Evolutionary conservation across 306 rosid species (phyloP).

Genomic region (Cercis canadensis): DNA sequence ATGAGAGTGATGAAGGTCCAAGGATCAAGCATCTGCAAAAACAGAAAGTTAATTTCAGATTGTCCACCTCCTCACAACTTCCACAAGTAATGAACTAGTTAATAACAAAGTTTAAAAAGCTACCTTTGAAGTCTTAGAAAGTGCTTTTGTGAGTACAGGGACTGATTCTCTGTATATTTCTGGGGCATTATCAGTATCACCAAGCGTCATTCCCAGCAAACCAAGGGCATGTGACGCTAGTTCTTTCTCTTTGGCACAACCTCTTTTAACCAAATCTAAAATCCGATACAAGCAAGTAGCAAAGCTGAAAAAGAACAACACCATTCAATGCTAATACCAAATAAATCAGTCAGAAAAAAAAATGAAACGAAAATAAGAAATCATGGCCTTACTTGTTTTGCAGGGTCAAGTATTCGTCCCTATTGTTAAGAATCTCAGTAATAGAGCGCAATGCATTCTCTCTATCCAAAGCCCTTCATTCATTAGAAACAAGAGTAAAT

Average conservation of each 20-base stretch:
- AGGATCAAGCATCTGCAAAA: slow-evolving; percentile 30
- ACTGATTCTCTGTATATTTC: slow-evolving; percentile 32
- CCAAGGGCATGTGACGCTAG: slow-evolving; percentile 39
- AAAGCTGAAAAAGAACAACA: slow-evolving; percentile 45
- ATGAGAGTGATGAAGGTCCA: slow-evolving; percentile 11
- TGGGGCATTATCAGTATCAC: slow-evolving; percentile 22
- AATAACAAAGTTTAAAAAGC: no score
- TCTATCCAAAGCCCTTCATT: no score
- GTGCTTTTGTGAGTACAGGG: not conserved
- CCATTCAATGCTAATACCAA: no score
- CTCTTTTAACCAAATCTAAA: slow-evolving; percentile 31
- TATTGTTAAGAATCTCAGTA: no score
- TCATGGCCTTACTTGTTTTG: no score
- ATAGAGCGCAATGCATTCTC: no score
- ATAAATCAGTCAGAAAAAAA: no score
- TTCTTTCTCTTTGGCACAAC: slow-evolving; percentile 40
- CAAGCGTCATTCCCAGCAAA: slow-evolving; percentile 41
- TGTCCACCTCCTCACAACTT: not conserved
- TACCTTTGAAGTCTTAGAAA: slow-evolving; percentile 7
- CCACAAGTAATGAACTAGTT: no score
- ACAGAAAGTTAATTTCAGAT: not conserved
- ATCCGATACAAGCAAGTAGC: slow-evolving; percentile 33
- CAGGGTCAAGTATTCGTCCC: no score
- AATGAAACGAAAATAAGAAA: no score
- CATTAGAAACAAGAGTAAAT: no score